These are phyloP conservation scores for Yamadazyma membranifaciens DNA, from an alignment of 1,139 yeast species.

Conservation along the genomic window DNA sequence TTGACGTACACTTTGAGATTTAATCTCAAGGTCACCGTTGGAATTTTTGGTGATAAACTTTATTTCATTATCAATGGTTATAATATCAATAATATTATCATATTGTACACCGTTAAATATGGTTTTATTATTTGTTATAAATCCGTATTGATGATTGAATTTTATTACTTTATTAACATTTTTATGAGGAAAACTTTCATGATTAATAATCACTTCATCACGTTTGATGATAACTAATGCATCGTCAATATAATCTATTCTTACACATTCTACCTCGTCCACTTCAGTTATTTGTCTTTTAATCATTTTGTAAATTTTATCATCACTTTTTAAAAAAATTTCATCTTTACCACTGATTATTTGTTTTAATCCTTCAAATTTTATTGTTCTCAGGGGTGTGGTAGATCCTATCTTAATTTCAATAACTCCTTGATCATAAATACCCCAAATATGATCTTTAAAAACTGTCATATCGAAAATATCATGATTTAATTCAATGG, in stretches of 20 bases:
- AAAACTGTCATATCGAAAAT: slow-evolving; percentile 12
- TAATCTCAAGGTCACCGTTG: neutral
- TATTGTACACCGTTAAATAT: slow-evolving; percentile 3
- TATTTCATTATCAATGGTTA: slow-evolving; percentile 2
- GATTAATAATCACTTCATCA: slow-evolving; percentile 9
- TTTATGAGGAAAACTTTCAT: slow-evolving; percentile 1
- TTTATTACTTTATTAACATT: slow-evolving; percentile 7
- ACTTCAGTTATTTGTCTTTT: slow-evolving; percentile 6
- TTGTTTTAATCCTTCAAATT: slow-evolving; percentile 1
- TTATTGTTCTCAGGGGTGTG: slow-evolving; percentile 5
- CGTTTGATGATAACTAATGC: slow-evolving; percentile 7
- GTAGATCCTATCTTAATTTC: slow-evolving; percentile 6
- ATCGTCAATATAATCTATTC: slow-evolving; percentile 6
- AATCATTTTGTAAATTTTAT: slow-evolving; percentile 5
- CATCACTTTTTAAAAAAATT: slow-evolving; percentile 3
- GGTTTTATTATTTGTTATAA: slow-evolving; percentile 2
- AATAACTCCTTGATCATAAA: slow-evolving; percentile 15
- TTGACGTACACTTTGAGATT: neutral
- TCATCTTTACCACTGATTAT: slow-evolving; percentile 5
- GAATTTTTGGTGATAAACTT: slow-evolving; percentile 1
- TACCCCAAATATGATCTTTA: slow-evolving; percentile 14
- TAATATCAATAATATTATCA: slow-evolving; percentile 2
- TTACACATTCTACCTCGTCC: neutral
- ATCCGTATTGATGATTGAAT: slow-evolving; percentile 3
- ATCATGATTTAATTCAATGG: slow-evolving; percentile 9